phyloP scores from a whole-genome alignment of 495 filamentous ascomycete species.

The Aspergillus sclerotioniger region DNA sequence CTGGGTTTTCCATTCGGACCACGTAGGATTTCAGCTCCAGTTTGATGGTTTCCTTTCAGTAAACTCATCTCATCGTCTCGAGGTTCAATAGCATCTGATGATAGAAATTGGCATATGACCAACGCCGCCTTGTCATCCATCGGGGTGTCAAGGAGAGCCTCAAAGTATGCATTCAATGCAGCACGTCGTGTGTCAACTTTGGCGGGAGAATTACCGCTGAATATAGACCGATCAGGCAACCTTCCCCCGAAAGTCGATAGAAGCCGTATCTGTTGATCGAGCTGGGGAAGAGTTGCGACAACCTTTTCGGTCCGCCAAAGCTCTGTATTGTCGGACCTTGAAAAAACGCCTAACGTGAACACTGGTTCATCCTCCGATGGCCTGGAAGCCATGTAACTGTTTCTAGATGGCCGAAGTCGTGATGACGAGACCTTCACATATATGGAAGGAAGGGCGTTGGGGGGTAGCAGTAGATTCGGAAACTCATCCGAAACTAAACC shows the following conservation, averaged over 20 bases:
- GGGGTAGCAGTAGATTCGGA: conserved; percentile 78
- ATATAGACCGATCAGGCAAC: conserved; percentile 81
- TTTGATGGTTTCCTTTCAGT: conserved; percentile 44
- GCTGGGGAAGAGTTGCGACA: conserved; percentile 70
- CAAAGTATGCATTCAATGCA: conserved; percentile 81
- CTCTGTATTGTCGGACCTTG: conserved; percentile 72
- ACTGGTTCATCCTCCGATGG: conserved; percentile 82
- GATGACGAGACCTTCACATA: conserved; percentile 87
- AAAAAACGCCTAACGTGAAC: conserved; percentile 83
- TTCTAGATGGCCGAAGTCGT: conserved; percentile 84
- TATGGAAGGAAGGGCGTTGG: conserved; percentile 84
- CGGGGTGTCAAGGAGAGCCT: conserved; percentile 73
- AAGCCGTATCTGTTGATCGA: conserved; percentile 78
- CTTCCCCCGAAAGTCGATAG: conserved; percentile 62
- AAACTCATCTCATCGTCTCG: conserved; percentile 59
- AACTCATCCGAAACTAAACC: conserved; percentile 80
- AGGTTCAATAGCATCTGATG: conserved; percentile 78
- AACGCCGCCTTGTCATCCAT: conserved; percentile 79
- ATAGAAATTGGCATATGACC: conserved; percentile 83
- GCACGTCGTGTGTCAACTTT: conserved; percentile 85
- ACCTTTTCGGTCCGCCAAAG: conserved; percentile 95
- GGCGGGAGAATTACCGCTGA: conserved; percentile 89
- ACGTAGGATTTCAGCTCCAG: conserved; percentile 37
- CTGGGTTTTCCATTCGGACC: conserved; percentile 64
- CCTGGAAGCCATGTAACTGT: conserved; percentile 70